Evolutionary conservation across 108 stramenopile genomes (phyloP).

Genomic region (Bacterosira constricta): DNA sequence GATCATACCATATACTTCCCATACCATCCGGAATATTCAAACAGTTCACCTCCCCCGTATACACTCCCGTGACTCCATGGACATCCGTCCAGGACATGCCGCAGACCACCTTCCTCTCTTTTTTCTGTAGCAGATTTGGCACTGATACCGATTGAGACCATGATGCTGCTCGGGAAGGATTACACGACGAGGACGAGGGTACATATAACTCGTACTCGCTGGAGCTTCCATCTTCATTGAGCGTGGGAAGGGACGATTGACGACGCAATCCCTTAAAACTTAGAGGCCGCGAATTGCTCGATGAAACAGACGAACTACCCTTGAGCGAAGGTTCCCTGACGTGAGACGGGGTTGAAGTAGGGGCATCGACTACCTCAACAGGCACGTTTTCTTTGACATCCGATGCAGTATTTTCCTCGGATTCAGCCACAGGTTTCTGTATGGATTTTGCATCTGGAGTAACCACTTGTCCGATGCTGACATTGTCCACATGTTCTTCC

Average conservation of each 20-base stretch:
- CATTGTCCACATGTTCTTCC: too few species aligned
- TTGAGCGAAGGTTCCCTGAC: too few species aligned
- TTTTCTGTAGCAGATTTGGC: slow-evolving; percentile 1
- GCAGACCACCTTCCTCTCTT: slow-evolving; percentile 23
- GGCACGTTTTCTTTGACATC: too few species aligned
- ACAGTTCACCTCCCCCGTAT: slow-evolving; percentile 43
- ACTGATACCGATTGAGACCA: background rate
- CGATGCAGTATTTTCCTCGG: too few species aligned
- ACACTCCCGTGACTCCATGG: slow-evolving; percentile 8
- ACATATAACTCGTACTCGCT: background rate
- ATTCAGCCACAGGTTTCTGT: too few species aligned
- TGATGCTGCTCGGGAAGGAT: background rate
- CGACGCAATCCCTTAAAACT: too few species aligned
- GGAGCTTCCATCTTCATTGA: slow-evolving; percentile 17
- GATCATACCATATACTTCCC: slow-evolving; percentile 35
- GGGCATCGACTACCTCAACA: too few species aligned
- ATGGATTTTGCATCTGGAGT: too few species aligned
- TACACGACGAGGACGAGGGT: background rate
- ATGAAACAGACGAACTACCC: too few species aligned
- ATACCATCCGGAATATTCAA: slow-evolving; percentile 36
- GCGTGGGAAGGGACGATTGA: slow-evolving; percentile 7
- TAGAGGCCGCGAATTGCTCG: too few species aligned
- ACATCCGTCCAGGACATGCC: slow-evolving; percentile 36
- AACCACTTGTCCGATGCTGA: too few species aligned
- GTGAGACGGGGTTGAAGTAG: too few species aligned